phyloP scores from a whole-genome alignment of 139 green algal species.

The Monoraphidium neglectum region DNA sequence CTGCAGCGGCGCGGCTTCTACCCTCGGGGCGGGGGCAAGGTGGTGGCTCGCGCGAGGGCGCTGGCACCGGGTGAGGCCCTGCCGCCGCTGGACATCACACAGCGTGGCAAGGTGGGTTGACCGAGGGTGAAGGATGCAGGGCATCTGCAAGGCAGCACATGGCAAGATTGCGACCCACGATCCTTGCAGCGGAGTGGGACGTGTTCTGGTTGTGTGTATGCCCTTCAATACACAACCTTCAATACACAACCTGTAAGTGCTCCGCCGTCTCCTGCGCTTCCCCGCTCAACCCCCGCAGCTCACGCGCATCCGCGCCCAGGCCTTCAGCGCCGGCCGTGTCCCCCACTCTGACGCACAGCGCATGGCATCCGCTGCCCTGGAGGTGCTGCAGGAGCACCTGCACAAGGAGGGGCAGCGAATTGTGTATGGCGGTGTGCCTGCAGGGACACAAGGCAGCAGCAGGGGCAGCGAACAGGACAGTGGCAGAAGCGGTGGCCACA shows the following conservation, averaged over 20 bases:
- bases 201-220: too few species aligned
- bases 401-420: neutral
- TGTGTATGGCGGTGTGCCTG: neutral
- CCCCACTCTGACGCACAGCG: constrained; percentile 13
- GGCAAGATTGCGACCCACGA: too few species aligned
- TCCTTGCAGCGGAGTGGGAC: too few species aligned
- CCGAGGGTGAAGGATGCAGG: too few species aligned
- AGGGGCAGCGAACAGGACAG: neutral
- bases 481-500: neutral
- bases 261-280: neutral
- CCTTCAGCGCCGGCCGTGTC: constrained; percentile 56
- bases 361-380: constrained; percentile 45
- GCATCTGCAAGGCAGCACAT: too few species aligned
- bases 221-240: neutral
- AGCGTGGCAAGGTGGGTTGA: constrained; percentile 43
- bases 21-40: constrained; percentile 66
- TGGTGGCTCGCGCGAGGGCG: constrained; percentile 3
- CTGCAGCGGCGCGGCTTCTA: constrained; percentile 73
- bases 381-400: constrained; percentile 2
- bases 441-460: too few species aligned
- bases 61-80: constrained; percentile 47
- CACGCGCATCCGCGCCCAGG: constrained; percentile 25
- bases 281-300: neutral
- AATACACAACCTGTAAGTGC: neutral
- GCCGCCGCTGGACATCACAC: constrained; percentile 56